Conservation (phyloP, 805 yeast species). For the Komagataella kurtzmanii region DNA sequence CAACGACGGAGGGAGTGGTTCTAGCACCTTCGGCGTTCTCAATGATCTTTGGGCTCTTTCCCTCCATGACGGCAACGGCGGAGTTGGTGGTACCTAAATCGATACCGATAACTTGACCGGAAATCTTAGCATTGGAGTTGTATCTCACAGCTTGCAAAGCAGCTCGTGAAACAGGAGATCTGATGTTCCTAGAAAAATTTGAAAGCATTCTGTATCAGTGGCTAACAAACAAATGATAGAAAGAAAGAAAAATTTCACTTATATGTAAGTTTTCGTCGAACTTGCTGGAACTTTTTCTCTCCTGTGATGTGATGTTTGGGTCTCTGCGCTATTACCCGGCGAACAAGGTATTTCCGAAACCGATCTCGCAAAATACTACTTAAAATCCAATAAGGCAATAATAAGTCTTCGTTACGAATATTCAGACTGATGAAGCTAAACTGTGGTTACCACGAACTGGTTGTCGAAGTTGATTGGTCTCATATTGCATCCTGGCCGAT, state of each 20-base stretch:
- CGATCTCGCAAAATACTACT: not conserved
- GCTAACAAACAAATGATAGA: not conserved
- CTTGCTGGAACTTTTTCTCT: not conserved
- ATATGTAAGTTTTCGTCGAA: not conserved
- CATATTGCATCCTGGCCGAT: too few species aligned
- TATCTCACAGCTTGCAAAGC: slow-evolving; percentile 5
- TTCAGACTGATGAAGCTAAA: not conserved
- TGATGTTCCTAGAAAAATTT: slow-evolving; percentile 18
- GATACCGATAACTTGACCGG: slow-evolving; percentile 53
- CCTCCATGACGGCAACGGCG: slow-evolving; percentile 68
- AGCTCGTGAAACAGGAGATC: slow-evolving; percentile 6
- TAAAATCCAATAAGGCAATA: not conserved
- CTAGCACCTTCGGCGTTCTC: slow-evolving; percentile 72
- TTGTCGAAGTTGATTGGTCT: too few species aligned
- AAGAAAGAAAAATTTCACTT: not conserved
- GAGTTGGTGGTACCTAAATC: slow-evolving; percentile 82
- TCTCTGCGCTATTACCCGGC: not conserved
- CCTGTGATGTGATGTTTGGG: not conserved
- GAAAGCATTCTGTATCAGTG: slow-evolving; percentile 14
- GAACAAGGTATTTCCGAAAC: not conserved
- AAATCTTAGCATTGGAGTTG: slow-evolving; percentile 16
- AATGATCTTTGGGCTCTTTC: slow-evolving; percentile 47
- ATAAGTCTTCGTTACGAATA: not conserved
- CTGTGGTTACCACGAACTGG: not conserved
- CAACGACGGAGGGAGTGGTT: slow-evolving; percentile 73